Evolutionary conservation across 768 basidiomycete genomes (phyloP), one percentile per base, ranked within the genome.

Genomic region (Dioszegia crocea): DNA sequence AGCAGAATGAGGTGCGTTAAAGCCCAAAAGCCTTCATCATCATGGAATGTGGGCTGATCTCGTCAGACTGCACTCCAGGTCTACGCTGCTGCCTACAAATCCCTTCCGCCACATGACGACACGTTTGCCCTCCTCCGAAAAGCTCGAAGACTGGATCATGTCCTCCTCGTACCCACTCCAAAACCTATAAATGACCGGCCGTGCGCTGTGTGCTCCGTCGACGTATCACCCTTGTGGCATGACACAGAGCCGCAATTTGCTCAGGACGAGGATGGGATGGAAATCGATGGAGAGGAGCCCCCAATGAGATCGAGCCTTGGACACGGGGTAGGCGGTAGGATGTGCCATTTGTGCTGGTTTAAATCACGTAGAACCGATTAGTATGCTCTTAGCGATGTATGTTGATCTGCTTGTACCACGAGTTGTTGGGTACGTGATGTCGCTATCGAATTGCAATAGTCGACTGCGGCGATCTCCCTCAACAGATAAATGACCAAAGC

Each of bases 51-150:
- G 19, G 26, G 45, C 52, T 52, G 21, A 51, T 27, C 8, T n/a
- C 16, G 6, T 10, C 27, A 96, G 92, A 91, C 90, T 10, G 88
- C 91, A 0, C 82, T 97, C 19, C 91, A 96, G 78, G 85, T 89
- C 12, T 98, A 89, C 74, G 87, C 86, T 53, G 83, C 83, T 60
- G 82, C 83, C 11, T 93, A 91, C 81, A 98, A 98, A 76, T 86
- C 86, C 67, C 86, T 87, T 6, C 80, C 81, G 0, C 79, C 85
- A 2, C 80, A 68, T 21, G 85, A 88, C 66, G 67, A 66, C 10
- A 85, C 89, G 1, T 91, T 94, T 73, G 88, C 85, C 1, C 82
- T 93, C 5, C 83, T 96, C 24, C 88, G 94, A 50, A 93, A 93
- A 77, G 92, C 92, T 8, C 84, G 84, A 17, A 84, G 91, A 17